Evolutionary conservation across 441 rosid species (phyloP).

Genomic region (Brassica balearica): DNA sequence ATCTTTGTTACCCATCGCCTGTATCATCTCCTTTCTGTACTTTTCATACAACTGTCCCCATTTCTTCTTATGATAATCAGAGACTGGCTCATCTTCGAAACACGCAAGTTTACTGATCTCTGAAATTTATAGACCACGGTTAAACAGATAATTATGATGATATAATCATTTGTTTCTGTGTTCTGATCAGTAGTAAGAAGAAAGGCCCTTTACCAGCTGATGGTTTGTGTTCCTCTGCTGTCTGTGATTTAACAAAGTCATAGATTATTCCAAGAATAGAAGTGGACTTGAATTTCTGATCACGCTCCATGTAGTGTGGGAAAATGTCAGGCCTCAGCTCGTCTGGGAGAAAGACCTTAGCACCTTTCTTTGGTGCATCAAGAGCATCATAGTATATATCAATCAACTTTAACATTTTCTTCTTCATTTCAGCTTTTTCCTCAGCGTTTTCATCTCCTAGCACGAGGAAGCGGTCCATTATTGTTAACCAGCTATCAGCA

Average conservation of each 20-base stretch:
- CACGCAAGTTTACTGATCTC: constrained; percentile 61
- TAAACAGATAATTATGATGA: neutral
- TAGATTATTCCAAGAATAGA: constrained; percentile 76
- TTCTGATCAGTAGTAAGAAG: neutral
- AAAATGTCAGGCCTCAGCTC: constrained; percentile 49
- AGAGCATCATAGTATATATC: constrained; percentile 79
- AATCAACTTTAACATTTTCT: constrained; percentile 50
- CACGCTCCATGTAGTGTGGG: constrained; percentile 74
- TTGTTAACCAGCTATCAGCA: constrained; percentile 69
- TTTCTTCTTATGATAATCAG: constrained; percentile 34
- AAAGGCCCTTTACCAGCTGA: constrained; percentile 46
- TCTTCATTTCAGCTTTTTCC: constrained; percentile 50
- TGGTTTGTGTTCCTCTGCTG: constrained; percentile 31
- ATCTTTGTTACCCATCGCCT: constrained; percentile 33
- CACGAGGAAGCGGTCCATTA: constrained; percentile 74
- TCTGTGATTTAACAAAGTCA: constrained; percentile 52
- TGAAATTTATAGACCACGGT: constrained; percentile 28
- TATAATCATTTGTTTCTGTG: constrained; percentile 2
- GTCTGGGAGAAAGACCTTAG: constrained; percentile 59
- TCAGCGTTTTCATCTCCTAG: constrained; percentile 45
- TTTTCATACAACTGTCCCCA: constrained; percentile 46
- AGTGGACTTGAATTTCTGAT: constrained; percentile 52
- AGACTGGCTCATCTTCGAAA: constrained; percentile 47
- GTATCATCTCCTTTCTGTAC: constrained; percentile 61
- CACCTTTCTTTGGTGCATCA: constrained; percentile 78